Base-by-base conservation (phyloP, 805 yeast species). In the Dipodascopsis tothii region DNA sequence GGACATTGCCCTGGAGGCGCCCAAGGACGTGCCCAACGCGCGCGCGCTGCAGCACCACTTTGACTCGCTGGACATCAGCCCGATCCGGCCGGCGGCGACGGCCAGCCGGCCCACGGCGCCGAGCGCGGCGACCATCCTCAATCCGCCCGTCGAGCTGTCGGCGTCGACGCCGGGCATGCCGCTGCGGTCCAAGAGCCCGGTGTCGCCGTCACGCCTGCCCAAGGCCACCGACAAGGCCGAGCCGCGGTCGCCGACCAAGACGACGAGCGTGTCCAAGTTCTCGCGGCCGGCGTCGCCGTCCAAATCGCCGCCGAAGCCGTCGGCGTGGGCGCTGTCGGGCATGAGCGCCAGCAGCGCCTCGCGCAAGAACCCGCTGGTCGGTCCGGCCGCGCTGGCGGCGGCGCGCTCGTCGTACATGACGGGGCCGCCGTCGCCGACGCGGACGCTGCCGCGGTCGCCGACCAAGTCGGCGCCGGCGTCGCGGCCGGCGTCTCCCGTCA, bases 241-340 rank as follows among this genome's bases (percentile, higher is more conserved):
- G n/a, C n/a, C n/a, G n/a, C 9, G 30, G 14, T 9, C 11, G 9
- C 30, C 30, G 9, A 9, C 14, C 11, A 25, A 14, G 14, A 14
- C 30, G 30, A 25, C 30, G 9, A 14, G 30, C 9, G 14, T 14
- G 11, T 25, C 30, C 14, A 9, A 14, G 14, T 25, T 25, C 30
- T 25, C 30, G 18, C 35, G 38, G 25, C 44, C 40, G 20, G 41
- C 41, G 14, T 41, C 44, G 14, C 30, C 30, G 30, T 9, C 30
- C 11, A 25, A 25, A 14, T 25, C 30, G 9, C 30, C 30, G 9
- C 30, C 30, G 14, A 25, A 25, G 14, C 14, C 14, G 30, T 25
- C 30, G 30, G 30, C 30, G 14, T 25, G 30, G 30, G 30, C 30
- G 14, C 30, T 25, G 9, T 25, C 30, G 14, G 30, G 30, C 14